Percentiles rank a stretch among this genome's conserved stretches.
These are phyloP conservation scores for Hirschioporus abietinus DNA, from an alignment of 768 basidiomycete genomes.

Conservation along the genomic window DNA sequence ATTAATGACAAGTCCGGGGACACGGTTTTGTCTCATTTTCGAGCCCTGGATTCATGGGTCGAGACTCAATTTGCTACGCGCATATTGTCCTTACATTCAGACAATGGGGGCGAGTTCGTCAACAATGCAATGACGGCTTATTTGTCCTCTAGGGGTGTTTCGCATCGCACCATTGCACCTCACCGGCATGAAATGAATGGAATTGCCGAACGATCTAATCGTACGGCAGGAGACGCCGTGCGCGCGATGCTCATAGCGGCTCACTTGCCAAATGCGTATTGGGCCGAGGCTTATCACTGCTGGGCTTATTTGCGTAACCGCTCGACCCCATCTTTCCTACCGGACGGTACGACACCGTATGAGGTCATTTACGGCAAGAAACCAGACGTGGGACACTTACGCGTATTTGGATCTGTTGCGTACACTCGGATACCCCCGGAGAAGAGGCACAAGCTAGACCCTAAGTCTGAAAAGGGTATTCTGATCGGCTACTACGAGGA, in stretches of 20 bases:
- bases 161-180: not conserved
- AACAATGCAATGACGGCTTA: not conserved
- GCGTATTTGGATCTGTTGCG: constrained; percentile 16
- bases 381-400: constrained; percentile 18
- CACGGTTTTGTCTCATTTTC: constrained; percentile 21
- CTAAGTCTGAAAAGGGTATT: constrained; percentile 12
- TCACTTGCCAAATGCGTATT: constrained; percentile 27
- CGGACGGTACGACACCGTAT: constrained; percentile 15
- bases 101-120: constrained; percentile 26
- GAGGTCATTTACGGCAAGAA: constrained; percentile 20
- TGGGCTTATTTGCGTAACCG: constrained; percentile 9
- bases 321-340: not conserved
- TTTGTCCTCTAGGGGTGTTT: not conserved
- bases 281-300: constrained; percentile 23
- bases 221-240: constrained; percentile 24
- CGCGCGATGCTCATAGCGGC: constrained; percentile 26
- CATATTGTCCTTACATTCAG: constrained; percentile 25
- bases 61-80: constrained; percentile 20
- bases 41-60: constrained; percentile 20
- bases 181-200: constrained; percentile 21
- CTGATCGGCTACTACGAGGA: constrained; percentile 14
- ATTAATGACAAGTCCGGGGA: constrained; percentile 24
- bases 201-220: constrained; percentile 30
- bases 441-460: constrained; percentile 23
- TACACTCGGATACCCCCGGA: constrained; percentile 19